These are phyloP conservation scores for Moesziomyces sp. DNA, from an alignment of 1,284 basidiomycete species.

Conservation along the genomic window DNA sequence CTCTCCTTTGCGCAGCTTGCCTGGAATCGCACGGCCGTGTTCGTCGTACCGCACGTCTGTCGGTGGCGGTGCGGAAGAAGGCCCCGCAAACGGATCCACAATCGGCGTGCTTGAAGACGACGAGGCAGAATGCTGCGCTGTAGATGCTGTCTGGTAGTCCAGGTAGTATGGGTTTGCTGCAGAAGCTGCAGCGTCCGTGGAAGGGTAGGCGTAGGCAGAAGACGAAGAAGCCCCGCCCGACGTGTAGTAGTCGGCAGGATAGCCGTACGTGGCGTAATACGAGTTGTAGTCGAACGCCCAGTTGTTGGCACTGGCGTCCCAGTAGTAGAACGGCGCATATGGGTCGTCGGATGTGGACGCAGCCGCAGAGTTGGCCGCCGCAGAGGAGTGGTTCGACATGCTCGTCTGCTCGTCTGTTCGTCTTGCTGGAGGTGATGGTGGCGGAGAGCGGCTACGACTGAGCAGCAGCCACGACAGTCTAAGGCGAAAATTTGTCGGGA, in stretches of 20 bases:
- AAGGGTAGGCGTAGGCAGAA: not conserved
- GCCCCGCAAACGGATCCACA: conserved; percentile 13
- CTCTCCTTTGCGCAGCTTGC: conserved; percentile 79
- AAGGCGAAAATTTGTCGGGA: conserved; percentile 4
- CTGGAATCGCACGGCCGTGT: conserved; percentile 46
- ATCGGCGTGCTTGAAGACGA: conserved; percentile 2
- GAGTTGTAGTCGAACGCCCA: conserved; percentile 66
- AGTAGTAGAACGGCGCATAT: conserved; percentile 67
- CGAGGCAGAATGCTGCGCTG: not conserved
- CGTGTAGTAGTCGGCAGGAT: conserved; percentile 43
- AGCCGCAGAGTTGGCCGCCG: conserved; percentile 8
- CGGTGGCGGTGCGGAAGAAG: conserved; percentile 1
- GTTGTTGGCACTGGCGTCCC: conserved; percentile 58
- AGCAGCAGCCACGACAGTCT: not conserved
- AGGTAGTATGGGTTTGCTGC: conserved; percentile 25
- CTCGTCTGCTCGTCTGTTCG: conserved; percentile 4
- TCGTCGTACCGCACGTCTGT: conserved; percentile 31
- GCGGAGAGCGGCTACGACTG: not conserved
- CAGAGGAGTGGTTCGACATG: not conserved
- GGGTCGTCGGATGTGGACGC: conserved; percentile 47
- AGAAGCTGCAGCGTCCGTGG: conserved; percentile 4
- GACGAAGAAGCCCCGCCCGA: conserved; percentile 22
- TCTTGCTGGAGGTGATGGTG: no score
- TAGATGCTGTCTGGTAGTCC: conserved; percentile 3
- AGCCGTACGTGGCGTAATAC: conserved; percentile 60